A percentile compares a stretch with the other conserved stretches of the same genome.
Conservation (phyloP, 2,329 filamentous ascomycete genomes). For the Colletotrichum costaricense region DNA sequence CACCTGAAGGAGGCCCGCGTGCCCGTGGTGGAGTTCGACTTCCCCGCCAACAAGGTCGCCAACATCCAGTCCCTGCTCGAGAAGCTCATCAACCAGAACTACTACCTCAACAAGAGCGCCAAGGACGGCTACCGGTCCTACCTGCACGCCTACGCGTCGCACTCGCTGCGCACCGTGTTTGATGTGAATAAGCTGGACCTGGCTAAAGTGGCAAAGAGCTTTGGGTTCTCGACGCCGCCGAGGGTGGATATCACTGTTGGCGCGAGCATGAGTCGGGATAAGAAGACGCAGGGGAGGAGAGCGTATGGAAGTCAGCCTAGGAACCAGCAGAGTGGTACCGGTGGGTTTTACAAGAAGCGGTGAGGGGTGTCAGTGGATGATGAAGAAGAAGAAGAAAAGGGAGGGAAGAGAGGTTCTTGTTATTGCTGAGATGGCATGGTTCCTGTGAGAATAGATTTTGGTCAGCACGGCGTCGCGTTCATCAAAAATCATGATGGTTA, state of each 20-base stretch:
- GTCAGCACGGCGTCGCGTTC: slow-evolving; percentile 29
- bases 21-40: slow-evolving; percentile 95
- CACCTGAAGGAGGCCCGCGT: slow-evolving; percentile 93
- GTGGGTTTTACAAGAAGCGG: slow-evolving; percentile 48
- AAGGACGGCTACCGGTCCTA: slow-evolving; percentile 88
- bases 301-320: slow-evolving; percentile 83
- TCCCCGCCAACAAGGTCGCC: slow-evolving; percentile 90
- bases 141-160: slow-evolving; percentile 93
- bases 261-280: slow-evolving; percentile 79
- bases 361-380: not conserved
- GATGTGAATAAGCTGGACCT: slow-evolving; percentile 88
- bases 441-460: slow-evolving; percentile 13
- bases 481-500: slow-evolving; percentile 16
- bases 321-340: slow-evolving; percentile 52
- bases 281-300: slow-evolving; percentile 73
- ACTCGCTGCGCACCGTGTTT: slow-evolving; percentile 67
- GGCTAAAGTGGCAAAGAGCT: slow-evolving; percentile 85
- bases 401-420: not conserved
- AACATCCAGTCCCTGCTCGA: slow-evolving; percentile 93
- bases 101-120: slow-evolving; percentile 91
- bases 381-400: not conserved
- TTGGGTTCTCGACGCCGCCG: slow-evolving; percentile 83
- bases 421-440: not conserved
- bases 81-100: slow-evolving; percentile 94
- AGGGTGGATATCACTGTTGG: slow-evolving; percentile 87